Percentiles rank a stretch among this genome's conserved stretches.
Conservation (phyloP, 768 basidiomycete genomes). For the Lanmaoa rubissima region DNA sequence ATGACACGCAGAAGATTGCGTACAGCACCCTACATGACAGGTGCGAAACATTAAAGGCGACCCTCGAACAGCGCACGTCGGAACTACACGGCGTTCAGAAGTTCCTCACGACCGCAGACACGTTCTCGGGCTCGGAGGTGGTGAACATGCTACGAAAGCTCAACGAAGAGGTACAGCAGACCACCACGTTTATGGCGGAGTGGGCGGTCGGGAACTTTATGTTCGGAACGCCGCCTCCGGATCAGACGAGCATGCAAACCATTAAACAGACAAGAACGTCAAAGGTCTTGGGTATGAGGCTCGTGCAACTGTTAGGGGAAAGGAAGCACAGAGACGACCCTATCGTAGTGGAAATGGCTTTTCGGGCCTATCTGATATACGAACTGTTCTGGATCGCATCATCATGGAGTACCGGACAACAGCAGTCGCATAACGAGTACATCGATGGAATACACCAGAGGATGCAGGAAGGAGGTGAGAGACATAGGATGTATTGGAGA, state of each 20-base stretch:
- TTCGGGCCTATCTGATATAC: slow-evolving; percentile 27
- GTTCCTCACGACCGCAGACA: slow-evolving; percentile 42
- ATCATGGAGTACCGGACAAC: slow-evolving; percentile 21
- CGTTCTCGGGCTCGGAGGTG: slow-evolving; percentile 44
- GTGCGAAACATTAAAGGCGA: slow-evolving; percentile 14
- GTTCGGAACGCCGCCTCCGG: slow-evolving; percentile 12
- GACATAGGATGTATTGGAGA: background rate
- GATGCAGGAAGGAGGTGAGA: slow-evolving; percentile 35
- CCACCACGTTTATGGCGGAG: slow-evolving; percentile 44
- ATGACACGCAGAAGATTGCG: slow-evolving; percentile 14
- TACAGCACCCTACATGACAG: slow-evolving; percentile 8
- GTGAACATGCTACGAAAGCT: slow-evolving; percentile 39
- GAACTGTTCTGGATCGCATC: slow-evolving; percentile 20
- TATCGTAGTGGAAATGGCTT: slow-evolving; percentile 32
- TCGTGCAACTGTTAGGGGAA: slow-evolving; percentile 20
- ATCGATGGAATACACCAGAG: slow-evolving; percentile 31
- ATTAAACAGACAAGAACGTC: slow-evolving; percentile 11
- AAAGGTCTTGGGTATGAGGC: slow-evolving; percentile 10
- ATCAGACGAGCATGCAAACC: slow-evolving; percentile 1
- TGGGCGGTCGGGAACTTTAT: slow-evolving; percentile 39
- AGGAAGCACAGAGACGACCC: slow-evolving; percentile 27
- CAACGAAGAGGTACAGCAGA: slow-evolving; percentile 46
- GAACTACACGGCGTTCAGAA: slow-evolving; percentile 43
- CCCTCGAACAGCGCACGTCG: slow-evolving; percentile 39
- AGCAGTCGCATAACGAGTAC: slow-evolving; percentile 15